phyloP scores from a whole-genome alignment of 2,329 filamentous ascomycete species.

The Neonectria ditissima region DNA sequence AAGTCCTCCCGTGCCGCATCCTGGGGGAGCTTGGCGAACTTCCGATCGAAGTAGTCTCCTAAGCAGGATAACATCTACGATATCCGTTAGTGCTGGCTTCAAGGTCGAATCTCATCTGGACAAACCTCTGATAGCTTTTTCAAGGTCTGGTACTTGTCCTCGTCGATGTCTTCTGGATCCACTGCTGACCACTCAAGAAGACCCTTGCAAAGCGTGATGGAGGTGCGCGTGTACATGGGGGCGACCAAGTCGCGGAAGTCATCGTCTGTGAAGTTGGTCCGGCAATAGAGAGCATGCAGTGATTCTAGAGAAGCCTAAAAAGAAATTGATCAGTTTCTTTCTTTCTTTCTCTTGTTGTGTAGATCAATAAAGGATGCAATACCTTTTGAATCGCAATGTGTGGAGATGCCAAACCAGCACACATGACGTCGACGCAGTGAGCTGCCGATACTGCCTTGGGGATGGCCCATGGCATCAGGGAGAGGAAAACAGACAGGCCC shows the following conservation, averaged over 20 bases:
- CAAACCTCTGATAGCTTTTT: slow-evolving; percentile 94
- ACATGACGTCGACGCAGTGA: slow-evolving; percentile 76
- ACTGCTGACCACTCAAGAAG: slow-evolving; percentile 85
- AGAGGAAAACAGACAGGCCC: slow-evolving; percentile 80
- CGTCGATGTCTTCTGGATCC: slow-evolving; percentile 85
- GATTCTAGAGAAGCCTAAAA: slow-evolving; percentile 82
- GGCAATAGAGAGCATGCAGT: slow-evolving; percentile 83
- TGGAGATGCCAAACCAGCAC: slow-evolving; percentile 75
- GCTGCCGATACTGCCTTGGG: slow-evolving; percentile 82
- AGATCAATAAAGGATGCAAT: background rate
- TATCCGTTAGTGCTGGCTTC: background rate
- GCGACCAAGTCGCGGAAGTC: slow-evolving; percentile 84
- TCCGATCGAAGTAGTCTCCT: slow-evolving; percentile 85
- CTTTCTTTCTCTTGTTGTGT: background rate
- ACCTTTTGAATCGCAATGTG: slow-evolving; percentile 82
- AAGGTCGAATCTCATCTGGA: background rate
- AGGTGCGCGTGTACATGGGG: slow-evolving; percentile 80
- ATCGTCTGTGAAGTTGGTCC: slow-evolving; percentile 78
- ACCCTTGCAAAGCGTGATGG: slow-evolving; percentile 76
- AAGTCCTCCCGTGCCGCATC: slow-evolving; percentile 77
- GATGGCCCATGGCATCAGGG: slow-evolving; percentile 88
- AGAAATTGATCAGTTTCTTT: slow-evolving; percentile 30
- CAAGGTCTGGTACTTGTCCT: slow-evolving; percentile 89
- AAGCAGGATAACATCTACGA: slow-evolving; percentile 84
- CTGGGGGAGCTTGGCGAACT: slow-evolving; percentile 73